These are phyloP conservation scores for Phytophthora lateralis DNA, from an alignment of 352 stramenopile genomes.

Conservation along the genomic window DNA sequence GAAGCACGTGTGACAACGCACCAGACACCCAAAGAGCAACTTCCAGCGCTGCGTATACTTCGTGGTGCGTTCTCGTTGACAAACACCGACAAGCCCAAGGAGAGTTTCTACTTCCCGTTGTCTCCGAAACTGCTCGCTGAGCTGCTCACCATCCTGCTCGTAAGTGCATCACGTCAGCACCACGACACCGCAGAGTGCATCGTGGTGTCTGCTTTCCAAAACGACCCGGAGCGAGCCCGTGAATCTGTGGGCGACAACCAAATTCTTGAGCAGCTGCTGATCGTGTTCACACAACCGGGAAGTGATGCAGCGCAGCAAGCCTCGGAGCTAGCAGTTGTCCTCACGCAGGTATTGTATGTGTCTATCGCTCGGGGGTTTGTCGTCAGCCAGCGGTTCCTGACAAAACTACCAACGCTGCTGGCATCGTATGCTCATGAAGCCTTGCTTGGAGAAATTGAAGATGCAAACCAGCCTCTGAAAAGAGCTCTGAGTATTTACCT, in stretches of 20 bases:
- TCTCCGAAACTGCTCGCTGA: slow-evolving; percentile 59
- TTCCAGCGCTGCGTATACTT: slow-evolving; percentile 47
- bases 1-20: slow-evolving; percentile 38
- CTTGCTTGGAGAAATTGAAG: slow-evolving; percentile 4
- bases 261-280: slow-evolving; percentile 71
- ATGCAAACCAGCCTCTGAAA: slow-evolving; percentile 35
- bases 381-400: slow-evolving; percentile 60
- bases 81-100: slow-evolving; percentile 1
- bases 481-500: slow-evolving; percentile 61
- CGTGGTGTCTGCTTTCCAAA: slow-evolving; percentile 59
- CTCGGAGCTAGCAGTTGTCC: slow-evolving; percentile 37
- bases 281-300: slow-evolving; percentile 60
- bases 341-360: slow-evolving; percentile 61
- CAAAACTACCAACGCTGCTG: slow-evolving; percentile 56
- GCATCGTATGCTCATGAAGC: slow-evolving; percentile 22
- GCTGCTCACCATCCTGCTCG: slow-evolving; percentile 68
- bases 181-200: slow-evolving; percentile 44
- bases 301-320: slow-evolving; percentile 24
- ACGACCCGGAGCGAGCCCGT: slow-evolving; percentile 40
- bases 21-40: slow-evolving; percentile 48
- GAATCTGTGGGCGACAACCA: slow-evolving; percentile 58
- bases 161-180: slow-evolving; percentile 51
- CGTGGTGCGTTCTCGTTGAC: slow-evolving; percentile 37
- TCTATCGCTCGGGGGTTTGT: slow-evolving; percentile 48
- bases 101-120: slow-evolving; percentile 50